These are phyloP conservation scores for Colletotrichum lentis DNA, from an alignment of 2,329 filamentous ascomycete species.

Conservation along the genomic window DNA sequence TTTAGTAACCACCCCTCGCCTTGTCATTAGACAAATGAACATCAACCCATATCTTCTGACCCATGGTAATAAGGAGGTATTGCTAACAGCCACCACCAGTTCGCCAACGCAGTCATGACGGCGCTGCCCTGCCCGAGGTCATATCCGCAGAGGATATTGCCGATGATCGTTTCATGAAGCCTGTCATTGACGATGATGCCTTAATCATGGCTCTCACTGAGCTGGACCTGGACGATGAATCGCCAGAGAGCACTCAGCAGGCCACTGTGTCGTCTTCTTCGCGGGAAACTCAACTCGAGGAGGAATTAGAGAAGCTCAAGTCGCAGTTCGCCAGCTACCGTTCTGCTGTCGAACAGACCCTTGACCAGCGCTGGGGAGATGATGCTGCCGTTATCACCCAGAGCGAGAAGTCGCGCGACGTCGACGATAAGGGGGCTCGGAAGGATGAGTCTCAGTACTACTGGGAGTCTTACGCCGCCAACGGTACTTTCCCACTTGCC, in stretches of 20 bases:
- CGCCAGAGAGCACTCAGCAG: slow-evolving; percentile 39
- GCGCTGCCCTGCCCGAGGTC: slow-evolving; percentile 60
- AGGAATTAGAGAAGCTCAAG: slow-evolving; percentile 66
- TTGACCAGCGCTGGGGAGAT: slow-evolving; percentile 71
- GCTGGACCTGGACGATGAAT: slow-evolving; percentile 60
- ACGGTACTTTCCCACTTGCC: slow-evolving; percentile 56
- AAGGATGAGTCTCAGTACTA: slow-evolving; percentile 57
- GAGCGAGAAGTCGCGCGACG: slow-evolving; percentile 40
- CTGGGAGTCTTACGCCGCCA: slow-evolving; percentile 69
- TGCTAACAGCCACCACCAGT: slow-evolving; percentile 46
- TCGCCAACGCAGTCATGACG: slow-evolving; percentile 57
- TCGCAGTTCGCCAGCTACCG: slow-evolving; percentile 72
- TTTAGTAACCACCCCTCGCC: slow-evolving; percentile 54
- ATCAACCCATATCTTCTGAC: neutral
- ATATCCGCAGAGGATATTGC: slow-evolving; percentile 70
- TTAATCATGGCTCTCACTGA: slow-evolving; percentile 89
- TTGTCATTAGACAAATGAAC: neutral
- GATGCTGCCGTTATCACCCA: slow-evolving; percentile 52
- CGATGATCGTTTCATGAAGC: slow-evolving; percentile 84
- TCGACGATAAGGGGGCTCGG: slow-evolving; percentile 36
- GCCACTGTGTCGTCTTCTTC: slow-evolving; percentile 52
- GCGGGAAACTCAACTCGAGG: slow-evolving; percentile 65
- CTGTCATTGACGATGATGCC: slow-evolving; percentile 87
- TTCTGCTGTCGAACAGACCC: slow-evolving; percentile 69
- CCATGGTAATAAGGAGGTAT: neutral